phyloP scores from a whole-genome alignment of 257 asterid species.

The Marsdenia floribunda region DNA sequence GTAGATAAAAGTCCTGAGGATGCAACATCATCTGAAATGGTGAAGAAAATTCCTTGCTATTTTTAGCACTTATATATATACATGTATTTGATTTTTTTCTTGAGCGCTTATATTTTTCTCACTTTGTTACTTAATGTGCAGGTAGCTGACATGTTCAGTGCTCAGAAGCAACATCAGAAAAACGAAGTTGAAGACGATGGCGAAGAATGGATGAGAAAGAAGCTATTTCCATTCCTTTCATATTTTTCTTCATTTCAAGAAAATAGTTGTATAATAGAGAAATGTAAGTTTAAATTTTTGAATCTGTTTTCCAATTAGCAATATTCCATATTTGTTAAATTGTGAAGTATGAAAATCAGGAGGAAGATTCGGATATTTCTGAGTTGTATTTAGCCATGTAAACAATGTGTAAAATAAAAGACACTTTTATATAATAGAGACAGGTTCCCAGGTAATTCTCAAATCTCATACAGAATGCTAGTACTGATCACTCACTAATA shows the following conservation, averaged over 20 bases:
- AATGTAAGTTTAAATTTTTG: not conserved
- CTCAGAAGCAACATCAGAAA: conserved; percentile 57
- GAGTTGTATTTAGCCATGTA: no score
- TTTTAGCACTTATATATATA: not conserved
- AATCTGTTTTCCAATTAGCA: not conserved
- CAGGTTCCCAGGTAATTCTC: no score
- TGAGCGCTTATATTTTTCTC: not conserved
- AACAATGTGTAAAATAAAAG: not conserved
- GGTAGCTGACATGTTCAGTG: conserved; percentile 78
- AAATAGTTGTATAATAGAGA: conserved; percentile 24
- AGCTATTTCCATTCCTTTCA: conserved; percentile 10
- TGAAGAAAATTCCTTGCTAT: conserved; percentile 18
- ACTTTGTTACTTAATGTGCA: conserved; percentile 21
- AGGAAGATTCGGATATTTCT: not conserved
- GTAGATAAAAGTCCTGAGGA: conserved; percentile 91
- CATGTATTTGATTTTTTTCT: not conserved
- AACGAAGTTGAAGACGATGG: conserved; percentile 47
- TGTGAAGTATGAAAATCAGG: not conserved
- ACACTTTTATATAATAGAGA: no score
- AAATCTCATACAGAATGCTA: no score
- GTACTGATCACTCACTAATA: no score
- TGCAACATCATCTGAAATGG: conserved; percentile 84
- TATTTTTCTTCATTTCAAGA: conserved; percentile 14
- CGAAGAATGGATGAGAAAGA: conserved; percentile 25
- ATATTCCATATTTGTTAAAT: not conserved